Percentiles rank a stretch among this genome's conserved stretches.
Conservation (phyloP, 1,284 basidiomycete genomes). For the Moniliophthora roreri region DNA sequence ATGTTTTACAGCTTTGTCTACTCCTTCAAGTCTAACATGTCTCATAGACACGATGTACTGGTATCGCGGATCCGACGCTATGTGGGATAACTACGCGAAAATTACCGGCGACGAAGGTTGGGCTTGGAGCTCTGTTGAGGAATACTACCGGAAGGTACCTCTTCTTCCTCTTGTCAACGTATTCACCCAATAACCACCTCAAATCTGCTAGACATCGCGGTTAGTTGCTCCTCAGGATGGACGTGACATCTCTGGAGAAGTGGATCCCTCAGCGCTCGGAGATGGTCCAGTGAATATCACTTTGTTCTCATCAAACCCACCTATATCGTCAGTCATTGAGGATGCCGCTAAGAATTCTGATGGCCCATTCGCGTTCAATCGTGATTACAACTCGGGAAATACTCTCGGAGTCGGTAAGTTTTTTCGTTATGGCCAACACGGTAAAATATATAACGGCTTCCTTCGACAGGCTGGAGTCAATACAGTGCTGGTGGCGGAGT, state of each 20-base stretch:
- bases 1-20: too few species aligned
- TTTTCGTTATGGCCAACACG: neutral
- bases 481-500: slow-evolving; percentile 24
- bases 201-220: neutral
- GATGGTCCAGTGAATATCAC: neutral
- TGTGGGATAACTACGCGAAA: slow-evolving; percentile 27
- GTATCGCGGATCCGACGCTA: slow-evolving; percentile 24
- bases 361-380: slow-evolving; percentile 20
- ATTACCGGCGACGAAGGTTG: slow-evolving; percentile 29
- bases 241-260: too few species aligned
- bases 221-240: too few species aligned
- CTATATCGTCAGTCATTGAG: neutral
- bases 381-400: slow-evolving; percentile 22
- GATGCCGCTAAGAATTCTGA: slow-evolving; percentile 12
- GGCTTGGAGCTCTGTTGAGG: slow-evolving; percentile 26
- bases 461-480: neutral
- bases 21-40: neutral
- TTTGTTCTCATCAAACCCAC: slow-evolving; percentile 14
- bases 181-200: neutral
- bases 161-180: neutral
- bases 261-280: too few species aligned
- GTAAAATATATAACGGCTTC: neutral
- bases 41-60: slow-evolving; percentile 21
- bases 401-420: slow-evolving; percentile 14
- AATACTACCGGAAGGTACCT: slow-evolving; percentile 23